Base-by-base conservation (phyloP, 805 yeast genomes). In the Saccharomycopsis javanensis region DNA sequence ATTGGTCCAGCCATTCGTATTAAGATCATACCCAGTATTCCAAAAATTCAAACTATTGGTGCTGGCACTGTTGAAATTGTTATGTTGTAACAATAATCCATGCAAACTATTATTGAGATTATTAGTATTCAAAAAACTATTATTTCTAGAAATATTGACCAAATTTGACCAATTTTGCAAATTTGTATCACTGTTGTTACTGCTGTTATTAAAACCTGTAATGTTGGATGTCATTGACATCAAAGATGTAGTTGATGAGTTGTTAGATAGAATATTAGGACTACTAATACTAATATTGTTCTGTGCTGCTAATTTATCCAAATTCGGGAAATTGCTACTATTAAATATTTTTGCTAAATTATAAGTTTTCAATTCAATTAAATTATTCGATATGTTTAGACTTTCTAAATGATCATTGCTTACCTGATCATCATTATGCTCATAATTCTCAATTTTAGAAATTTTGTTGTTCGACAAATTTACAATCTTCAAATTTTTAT, bases 391-490 rank as follows among this genome's bases (percentile, higher is more conserved):
- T 28, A 54, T 27, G n/a, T 27, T 37, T 27, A 60, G 45, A 10
- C 31, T 28, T 27, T 54, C 53, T 6, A 60, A 37, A 11, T 54
- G 28, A 8, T 33, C 42, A 31, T 35, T 42, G 8, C 15, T 42
- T 13, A 23, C 3, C 3, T 20, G 27, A 16, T 54, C 42, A 45
- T 48, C 45, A 16, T 28, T 25, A 46, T 15, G 18, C 7, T 53
- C 50, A 23, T 53, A 51, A 46, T 46, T 45, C 25, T 50, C 57
- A 13, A 59, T 42, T 38, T 54, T 57, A 34, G 38, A 37, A 16
- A 59, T 51, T 27, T 33, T 53, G 38, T 59, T 59, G 18, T 54
- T 57, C 13, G 51, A 37, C 15, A 58, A 53, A 37, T 58, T 31
- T 10, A 54, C 31, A 5, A 23, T 25, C 13, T 45, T 34, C 33